Conservation (phyloP, 495 filamentous ascomycete species). For the Daldinia bambusicola region DNA sequence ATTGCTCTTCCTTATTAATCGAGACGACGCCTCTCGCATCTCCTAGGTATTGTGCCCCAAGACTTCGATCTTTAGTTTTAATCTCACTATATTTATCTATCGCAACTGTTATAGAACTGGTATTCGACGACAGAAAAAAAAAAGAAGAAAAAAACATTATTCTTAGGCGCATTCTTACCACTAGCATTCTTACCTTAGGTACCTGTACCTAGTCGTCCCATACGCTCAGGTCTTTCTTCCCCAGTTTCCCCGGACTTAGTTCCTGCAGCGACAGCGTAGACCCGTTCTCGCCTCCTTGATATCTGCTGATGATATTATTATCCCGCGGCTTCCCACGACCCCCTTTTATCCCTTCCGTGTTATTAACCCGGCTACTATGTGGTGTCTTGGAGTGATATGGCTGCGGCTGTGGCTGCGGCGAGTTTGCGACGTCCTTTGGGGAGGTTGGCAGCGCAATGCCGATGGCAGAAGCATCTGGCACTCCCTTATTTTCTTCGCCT, state of each 20-base stretch:
- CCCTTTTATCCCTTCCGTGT: constrained; percentile 19
- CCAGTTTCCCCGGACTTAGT: constrained; percentile 42
- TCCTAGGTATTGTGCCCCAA: too few species aligned
- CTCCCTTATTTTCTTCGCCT: neutral
- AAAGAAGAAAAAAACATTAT: too few species aligned
- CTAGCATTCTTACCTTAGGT: too few species aligned
- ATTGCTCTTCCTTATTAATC: too few species aligned
- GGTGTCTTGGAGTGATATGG: constrained; percentile 42
- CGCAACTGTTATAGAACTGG: neutral
- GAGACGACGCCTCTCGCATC: too few species aligned
- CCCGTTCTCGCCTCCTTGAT: constrained; percentile 27
- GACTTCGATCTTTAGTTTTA: too few species aligned
- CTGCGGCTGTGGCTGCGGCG: constrained; percentile 25
- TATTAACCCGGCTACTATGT: constrained; percentile 45
- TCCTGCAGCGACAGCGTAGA: constrained; percentile 37
- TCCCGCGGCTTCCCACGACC: constrained; percentile 13
- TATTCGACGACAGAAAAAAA: neutral
- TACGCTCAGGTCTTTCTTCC: constrained; percentile 29
- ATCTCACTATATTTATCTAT: too few species aligned
- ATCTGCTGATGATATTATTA: constrained; percentile 11
- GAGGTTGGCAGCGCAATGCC: constrained; percentile 12
- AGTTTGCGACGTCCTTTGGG: constrained; percentile 39
- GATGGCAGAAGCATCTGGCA: neutral
- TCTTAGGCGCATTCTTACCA: neutral
- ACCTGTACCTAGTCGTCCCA: neutral